Percentiles rank a stretch among this genome's conserved stretches.
phyloP scores from a whole-genome alignment of 2,329 filamentous ascomycete species.

The Kalmusia sp. region DNA sequence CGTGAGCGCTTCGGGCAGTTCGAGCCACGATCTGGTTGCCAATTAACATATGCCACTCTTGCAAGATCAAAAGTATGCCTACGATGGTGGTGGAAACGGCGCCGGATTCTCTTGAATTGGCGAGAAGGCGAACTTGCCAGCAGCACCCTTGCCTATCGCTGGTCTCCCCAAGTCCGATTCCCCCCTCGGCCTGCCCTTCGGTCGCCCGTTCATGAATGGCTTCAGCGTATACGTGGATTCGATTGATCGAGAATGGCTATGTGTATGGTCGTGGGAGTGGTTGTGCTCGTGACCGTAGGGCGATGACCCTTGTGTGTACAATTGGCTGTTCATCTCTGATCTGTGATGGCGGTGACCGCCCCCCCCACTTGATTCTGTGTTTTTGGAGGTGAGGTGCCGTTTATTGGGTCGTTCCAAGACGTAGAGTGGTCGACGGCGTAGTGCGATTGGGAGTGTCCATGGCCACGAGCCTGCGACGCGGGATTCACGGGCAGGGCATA shows the following conservation, averaged over 20 bases:
- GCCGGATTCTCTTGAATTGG: conserved; percentile 42
- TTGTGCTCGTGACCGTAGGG: conserved; percentile 35
- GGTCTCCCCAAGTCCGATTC: conserved; percentile 55
- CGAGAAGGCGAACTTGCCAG: conserved; percentile 38
- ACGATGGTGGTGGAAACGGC: conserved; percentile 28
- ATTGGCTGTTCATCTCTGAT: conserved; percentile 46
- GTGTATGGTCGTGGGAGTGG: conserved; percentile 31
- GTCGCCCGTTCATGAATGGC: conserved; percentile 34
- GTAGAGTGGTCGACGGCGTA: conserved; percentile 34
- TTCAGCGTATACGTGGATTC: conserved; percentile 39
- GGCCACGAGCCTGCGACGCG: conserved; percentile 40
- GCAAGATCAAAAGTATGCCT: conserved; percentile 11
- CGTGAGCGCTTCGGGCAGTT: conserved; percentile 56
- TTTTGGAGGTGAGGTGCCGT: conserved; percentile 31
- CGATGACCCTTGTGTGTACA: conserved; percentile 37
- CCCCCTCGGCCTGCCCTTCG: conserved; percentile 49
- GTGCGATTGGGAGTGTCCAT: conserved; percentile 50
- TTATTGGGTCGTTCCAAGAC: conserved; percentile 24
- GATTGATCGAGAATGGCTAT: conserved; percentile 32
- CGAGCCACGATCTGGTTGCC: conserved; percentile 37
- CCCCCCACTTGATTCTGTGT: conserved; percentile 17
- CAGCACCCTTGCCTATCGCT: conserved; percentile 26
- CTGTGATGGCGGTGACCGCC: conserved; percentile 37
- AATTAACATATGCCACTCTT: conserved; percentile 6
- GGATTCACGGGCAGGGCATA: conserved; percentile 51